phyloP scores from a whole-genome alignment of 2,329 filamentous ascomycete species.

The Pseudogymnoascus sp. region DNA sequence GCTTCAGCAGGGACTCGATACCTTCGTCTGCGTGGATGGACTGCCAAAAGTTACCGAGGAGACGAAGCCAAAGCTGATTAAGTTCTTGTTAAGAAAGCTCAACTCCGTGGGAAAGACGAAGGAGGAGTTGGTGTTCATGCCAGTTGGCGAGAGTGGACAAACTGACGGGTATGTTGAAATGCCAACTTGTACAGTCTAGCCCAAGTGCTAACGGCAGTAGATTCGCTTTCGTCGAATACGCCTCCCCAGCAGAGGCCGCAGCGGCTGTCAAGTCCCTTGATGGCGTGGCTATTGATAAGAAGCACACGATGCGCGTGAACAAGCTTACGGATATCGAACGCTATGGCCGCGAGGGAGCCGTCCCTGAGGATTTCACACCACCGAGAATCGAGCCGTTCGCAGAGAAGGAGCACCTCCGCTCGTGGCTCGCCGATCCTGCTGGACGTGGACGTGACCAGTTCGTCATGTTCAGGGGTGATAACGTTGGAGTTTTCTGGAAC shows the following conservation, averaged over 20 bases:
- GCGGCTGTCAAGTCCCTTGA: constrained; percentile 86
- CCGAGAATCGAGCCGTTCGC: constrained; percentile 77
- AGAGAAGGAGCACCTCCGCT: constrained; percentile 90
- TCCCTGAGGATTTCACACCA: constrained; percentile 82
- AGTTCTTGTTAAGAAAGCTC: constrained; percentile 92
- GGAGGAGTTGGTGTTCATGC: constrained; percentile 90
- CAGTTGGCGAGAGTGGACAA: constrained; percentile 76
- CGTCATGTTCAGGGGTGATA: constrained; percentile 85
- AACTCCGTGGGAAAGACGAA: constrained; percentile 75
- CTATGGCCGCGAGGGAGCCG: constrained; percentile 84
- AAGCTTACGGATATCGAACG: constrained; percentile 97
- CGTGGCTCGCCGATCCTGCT: constrained; percentile 76
- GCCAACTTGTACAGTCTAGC: not conserved
- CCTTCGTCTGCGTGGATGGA: constrained; percentile 93
- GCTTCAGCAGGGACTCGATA: constrained; percentile 90
- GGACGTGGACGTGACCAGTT: constrained; percentile 88
- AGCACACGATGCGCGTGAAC: constrained; percentile 90
- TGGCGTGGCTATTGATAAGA: constrained; percentile 85
- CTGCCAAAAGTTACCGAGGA: constrained; percentile 83
- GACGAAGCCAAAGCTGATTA: constrained; percentile 87
- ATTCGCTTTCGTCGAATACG: constrained; percentile 96
- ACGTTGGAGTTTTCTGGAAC: constrained; percentile 96
- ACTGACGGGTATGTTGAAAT: constrained; percentile 64
- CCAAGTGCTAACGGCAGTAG: constrained; percentile 37
- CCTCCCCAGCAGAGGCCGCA: constrained; percentile 79